Conservation (phyloP, 108 stramenopile genomes). For the Nitzschia sp. region DNA sequence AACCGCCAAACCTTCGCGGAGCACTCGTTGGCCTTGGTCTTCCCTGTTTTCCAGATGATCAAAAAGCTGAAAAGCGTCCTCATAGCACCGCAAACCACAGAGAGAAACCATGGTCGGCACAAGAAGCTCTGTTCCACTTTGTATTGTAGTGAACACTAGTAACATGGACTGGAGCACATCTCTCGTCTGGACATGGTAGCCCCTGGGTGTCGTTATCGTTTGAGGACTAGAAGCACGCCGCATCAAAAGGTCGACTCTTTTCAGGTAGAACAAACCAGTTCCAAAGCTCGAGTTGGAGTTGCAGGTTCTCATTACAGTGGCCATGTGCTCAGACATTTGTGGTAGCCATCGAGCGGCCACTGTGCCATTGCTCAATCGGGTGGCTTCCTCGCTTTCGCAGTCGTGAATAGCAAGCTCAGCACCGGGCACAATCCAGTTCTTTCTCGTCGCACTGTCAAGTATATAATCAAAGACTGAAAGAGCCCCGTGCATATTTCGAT, state of each 20-base stretch:
- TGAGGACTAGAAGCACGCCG: neutral
- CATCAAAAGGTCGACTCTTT: slow-evolving; percentile 23
- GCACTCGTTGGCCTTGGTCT: neutral
- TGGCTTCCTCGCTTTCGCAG: neutral
- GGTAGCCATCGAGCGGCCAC: slow-evolving; percentile 9
- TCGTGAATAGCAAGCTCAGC: slow-evolving; percentile 2
- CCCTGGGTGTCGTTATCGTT: neutral
- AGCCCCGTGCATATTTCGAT: slow-evolving; percentile 59
- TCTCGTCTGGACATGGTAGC: neutral
- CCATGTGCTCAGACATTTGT: slow-evolving; percentile 11
- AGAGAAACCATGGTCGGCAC: slow-evolving; percentile 47
- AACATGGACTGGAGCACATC: neutral
- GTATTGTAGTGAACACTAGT: neutral
- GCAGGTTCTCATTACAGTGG: slow-evolving; percentile 48
- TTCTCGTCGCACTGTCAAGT: slow-evolving; percentile 14
- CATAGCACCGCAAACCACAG: slow-evolving; percentile 44
- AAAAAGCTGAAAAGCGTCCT: slow-evolving; percentile 27
- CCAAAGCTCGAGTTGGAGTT: slow-evolving; percentile 60
- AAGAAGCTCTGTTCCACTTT: slow-evolving; percentile 15
- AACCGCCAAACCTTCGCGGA: neutral
- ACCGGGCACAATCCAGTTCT: slow-evolving; percentile 31
- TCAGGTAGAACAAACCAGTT: slow-evolving; percentile 46
- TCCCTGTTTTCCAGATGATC: neutral
- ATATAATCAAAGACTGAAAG: slow-evolving; percentile 38
- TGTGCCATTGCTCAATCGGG: neutral